phyloP scores from a whole-genome alignment of 2,329 filamentous ascomycete species.

The Stagonosporopsis cucurbitacearum region DNA sequence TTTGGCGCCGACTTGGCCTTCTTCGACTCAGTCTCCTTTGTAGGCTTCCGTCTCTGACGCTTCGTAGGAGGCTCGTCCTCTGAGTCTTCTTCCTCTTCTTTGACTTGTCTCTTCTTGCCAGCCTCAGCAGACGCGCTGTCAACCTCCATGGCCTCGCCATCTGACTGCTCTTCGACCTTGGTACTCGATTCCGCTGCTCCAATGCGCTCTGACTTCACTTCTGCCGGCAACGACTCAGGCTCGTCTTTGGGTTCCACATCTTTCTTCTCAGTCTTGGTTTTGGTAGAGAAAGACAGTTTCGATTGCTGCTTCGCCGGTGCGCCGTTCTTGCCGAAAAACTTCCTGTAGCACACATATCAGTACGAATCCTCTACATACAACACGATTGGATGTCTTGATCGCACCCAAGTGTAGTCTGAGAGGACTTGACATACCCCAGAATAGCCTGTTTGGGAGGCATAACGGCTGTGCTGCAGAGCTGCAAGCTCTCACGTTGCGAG shows the following conservation, averaged over 20 bases:
- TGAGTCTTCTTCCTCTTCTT: constrained; percentile 41
- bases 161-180: constrained; percentile 28
- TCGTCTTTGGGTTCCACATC: constrained; percentile 28
- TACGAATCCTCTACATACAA: background rate
- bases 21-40: constrained; percentile 23
- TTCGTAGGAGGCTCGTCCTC: constrained; percentile 49
- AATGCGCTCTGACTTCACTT: constrained; percentile 25
- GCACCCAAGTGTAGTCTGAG: constrained; percentile 78
- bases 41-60: constrained; percentile 43
- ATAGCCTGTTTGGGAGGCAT: constrained; percentile 76
- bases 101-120: constrained; percentile 36
- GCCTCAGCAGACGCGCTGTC: constrained; percentile 25
- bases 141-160: constrained; percentile 35
- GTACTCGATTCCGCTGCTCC: constrained; percentile 23
- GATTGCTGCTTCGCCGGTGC: constrained; percentile 73
- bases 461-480: constrained; percentile 19
- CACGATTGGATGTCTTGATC: constrained; percentile 31
- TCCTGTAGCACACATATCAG: constrained; percentile 60
- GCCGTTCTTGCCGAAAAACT: constrained; percentile 80
- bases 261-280: constrained; percentile 51
- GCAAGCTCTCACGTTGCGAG: constrained; percentile 9
- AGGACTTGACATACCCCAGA: constrained; percentile 82
- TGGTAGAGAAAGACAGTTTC: constrained; percentile 75
- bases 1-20: constrained; percentile 15
- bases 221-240: constrained; percentile 26